phyloP scores from a whole-genome alignment of 805 yeast genomes.

The Hanseniaspora clermontiae region DNA sequence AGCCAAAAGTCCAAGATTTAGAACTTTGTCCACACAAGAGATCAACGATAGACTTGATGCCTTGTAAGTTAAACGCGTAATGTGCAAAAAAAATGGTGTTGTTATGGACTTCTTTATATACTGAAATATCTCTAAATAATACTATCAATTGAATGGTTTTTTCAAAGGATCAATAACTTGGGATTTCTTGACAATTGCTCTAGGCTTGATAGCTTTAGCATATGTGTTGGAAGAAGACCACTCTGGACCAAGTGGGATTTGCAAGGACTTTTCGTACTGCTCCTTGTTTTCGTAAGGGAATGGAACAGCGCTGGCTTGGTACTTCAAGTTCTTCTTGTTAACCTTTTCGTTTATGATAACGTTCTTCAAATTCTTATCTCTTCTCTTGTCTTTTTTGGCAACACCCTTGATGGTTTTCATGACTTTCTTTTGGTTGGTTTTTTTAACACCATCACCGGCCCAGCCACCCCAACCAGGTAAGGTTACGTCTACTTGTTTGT shows the following conservation, averaged over 20 bases:
- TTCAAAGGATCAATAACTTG: slow-evolving; percentile 81
- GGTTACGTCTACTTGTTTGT: slow-evolving; percentile 70
- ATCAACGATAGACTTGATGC: slow-evolving; percentile 92
- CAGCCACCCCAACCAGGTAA: slow-evolving; percentile 98
- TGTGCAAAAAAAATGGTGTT: no score
- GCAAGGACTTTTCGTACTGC: slow-evolving; percentile 84
- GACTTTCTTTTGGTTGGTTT: slow-evolving; percentile 43
- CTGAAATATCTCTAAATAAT: neutral
- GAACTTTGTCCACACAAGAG: slow-evolving; percentile 75
- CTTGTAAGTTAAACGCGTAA: slow-evolving; percentile 33
- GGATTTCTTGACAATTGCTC: slow-evolving; percentile 76
- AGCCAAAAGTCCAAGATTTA: slow-evolving; percentile 80
- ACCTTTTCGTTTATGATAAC: slow-evolving; percentile 83
- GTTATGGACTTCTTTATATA: neutral
- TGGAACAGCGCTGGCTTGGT: slow-evolving; percentile 81
- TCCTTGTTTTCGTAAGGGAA: slow-evolving; percentile 87
- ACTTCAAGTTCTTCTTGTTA: slow-evolving; percentile 73
- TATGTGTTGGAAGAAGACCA: slow-evolving; percentile 85
- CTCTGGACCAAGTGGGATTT: slow-evolving; percentile 95
- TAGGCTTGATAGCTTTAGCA: slow-evolving; percentile 80
- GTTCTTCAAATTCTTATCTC: slow-evolving; percentile 59
- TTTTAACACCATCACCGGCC: slow-evolving; percentile 57
- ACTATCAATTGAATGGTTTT: slow-evolving; percentile 54
- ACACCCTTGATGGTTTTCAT: slow-evolving; percentile 68
- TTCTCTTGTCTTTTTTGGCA: slow-evolving; percentile 54